Evolutionary conservation across 1,139 yeast genomes (phyloP), one percentile per base, ranked within the genome.

Genomic region (Yamadazyma atmosphaerica): DNA sequence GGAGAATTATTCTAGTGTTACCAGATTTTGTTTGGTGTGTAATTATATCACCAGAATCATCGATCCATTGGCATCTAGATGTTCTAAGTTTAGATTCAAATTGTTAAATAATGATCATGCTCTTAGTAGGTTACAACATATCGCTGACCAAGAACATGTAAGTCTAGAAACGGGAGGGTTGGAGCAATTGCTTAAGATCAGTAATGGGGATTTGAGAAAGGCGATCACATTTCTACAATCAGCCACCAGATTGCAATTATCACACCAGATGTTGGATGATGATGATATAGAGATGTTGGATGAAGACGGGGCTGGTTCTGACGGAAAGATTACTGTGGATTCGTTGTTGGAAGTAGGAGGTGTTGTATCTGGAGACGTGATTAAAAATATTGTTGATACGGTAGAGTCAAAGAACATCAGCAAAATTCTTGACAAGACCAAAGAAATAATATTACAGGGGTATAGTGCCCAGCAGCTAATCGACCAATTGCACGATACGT

Each of bases 41-140:
- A 92, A 92, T 57, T 92, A 92, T 61, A 94, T 94, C 46, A 94
- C 98, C 3, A 74, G 98, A 44, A 92, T 92, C 52, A 94, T 94
- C 45, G 98, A 90, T 54, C 98, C 99, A 1, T 68, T 92, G 46
- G 97, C 98, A 3, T 88, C 96, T 36, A 77, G 99, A 56, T 92
- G 98, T 63, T 87, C 97, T 34, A 92, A 92, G 59, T 94, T 92
- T 61, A 72, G 98, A 50, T 92, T 94, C 68, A 82, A 83, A 51
- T 79, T 86, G 36, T 72, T 92, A 44, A 90, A 86, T 51, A 76
- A 81, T 46, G 68, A 66, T 2, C 81, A 85, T 53, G 94, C 97
- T 0, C 61, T 87, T 41, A 66, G 60, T 9, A 72, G 98, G 50
- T 66, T 92, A 41, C 60, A 72, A 45, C 77, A 68, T 46, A 82